A percentile compares a stretch with the other conserved stretches of the same genome.
These are phyloP conservation scores for Mimosa bimucronata DNA, from an alignment of 306 rosid species.

Conservation along the genomic window DNA sequence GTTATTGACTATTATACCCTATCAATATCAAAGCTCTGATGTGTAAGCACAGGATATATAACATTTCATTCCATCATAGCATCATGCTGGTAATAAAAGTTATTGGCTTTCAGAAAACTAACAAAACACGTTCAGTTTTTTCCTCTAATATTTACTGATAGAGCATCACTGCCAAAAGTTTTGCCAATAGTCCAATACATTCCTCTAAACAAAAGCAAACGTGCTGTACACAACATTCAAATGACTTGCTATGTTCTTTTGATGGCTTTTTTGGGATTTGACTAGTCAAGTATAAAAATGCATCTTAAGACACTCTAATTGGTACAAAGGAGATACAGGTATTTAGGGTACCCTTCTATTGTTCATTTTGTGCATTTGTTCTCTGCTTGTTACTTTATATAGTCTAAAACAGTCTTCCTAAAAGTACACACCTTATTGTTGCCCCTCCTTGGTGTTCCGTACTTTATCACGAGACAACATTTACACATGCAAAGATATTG, in stretches of 20 bases:
- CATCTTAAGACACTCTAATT: background rate
- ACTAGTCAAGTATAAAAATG: background rate
- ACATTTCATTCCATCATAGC: background rate
- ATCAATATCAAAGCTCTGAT: background rate
- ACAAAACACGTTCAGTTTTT: background rate
- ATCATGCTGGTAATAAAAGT: slow-evolving; percentile 9
- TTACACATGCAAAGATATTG: background rate
- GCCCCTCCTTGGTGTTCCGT: slow-evolving; percentile 6
- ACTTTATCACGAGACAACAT: background rate
- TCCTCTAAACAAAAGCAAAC: background rate
- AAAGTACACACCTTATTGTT: background rate
- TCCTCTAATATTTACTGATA: background rate
- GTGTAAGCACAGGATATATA: background rate
- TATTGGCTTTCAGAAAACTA: background rate
- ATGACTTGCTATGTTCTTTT: background rate
- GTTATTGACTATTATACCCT: slow-evolving; percentile 9
- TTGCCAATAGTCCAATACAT: background rate
- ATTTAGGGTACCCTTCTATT: background rate
- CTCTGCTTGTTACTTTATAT: background rate
- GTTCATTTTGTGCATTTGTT: background rate
- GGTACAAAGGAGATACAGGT: no score
- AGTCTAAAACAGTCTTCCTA: slow-evolving; percentile 1
- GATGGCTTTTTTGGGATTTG: background rate
- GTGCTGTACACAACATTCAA: background rate
- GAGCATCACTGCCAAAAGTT: background rate